Base-by-base conservation (phyloP, 2,329 filamentous ascomycete genomes). In the Aspergillus novofumigatus region DNA sequence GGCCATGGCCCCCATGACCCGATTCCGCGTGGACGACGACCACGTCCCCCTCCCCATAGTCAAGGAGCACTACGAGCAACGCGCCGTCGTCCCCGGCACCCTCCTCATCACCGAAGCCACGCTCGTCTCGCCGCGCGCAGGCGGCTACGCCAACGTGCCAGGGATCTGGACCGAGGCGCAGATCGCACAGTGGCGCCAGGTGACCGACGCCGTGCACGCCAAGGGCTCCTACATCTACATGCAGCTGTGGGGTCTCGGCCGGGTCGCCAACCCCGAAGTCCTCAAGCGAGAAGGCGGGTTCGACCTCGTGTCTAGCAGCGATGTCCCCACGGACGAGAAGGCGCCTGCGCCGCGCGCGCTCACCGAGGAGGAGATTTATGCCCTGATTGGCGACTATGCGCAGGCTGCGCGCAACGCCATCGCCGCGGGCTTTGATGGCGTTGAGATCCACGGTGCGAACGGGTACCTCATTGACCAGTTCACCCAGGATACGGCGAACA, bases 211-310 rank as follows among this genome's bases (percentile, higher is more conserved):
- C 0, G 84, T 90, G 0, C 87, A 90, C 67, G 76, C 76, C 23
- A 86, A 86, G 63, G 82, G 82, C 4, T 81, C 78, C 20, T 83
- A 78, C 66, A 84, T 89, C 52, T 88, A 78, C 71, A 69, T 79
- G 1, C 87, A 90, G 66, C 75, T 90, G 0, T 88, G 84, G 78
- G 80, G 80, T 0, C 74, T 84, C 5, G 86, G 87, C 4, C 81
- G 87, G 3, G 78, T 80, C 3, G 82, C 81, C 0, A 69, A 76
- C 57, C 67, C 72, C 0, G 59, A 69, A 1, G 65, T 74, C 4
- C 62, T 69, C 11, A 51, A 58, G 17, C 49, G 61, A 1, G 54
- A 59, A 3, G 61, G 61, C 17, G 54, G 52, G 0, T 53, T 51
- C 44, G 60, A 63, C 2, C 7, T 68, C 4, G 52, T 68, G 28